Evolutionary conservation across 176 grass and related monocot species (phyloP), one percentile per base, ranked within the genome.

Genomic region (Paspalum notatum): DNA sequence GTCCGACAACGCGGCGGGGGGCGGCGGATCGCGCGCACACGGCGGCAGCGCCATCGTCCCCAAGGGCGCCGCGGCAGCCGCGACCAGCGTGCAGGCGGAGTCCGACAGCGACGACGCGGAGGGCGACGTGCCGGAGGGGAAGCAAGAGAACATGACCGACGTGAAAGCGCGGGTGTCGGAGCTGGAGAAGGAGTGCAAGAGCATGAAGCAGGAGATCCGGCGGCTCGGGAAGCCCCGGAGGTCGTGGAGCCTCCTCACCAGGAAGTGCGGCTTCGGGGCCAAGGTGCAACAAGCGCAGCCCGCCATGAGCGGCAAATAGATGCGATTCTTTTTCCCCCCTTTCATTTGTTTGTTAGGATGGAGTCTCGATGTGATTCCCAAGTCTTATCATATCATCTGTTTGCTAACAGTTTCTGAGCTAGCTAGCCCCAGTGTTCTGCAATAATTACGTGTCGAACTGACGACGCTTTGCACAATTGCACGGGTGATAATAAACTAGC

Each of bases 151-250:
- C 69, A 86, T 87, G 22, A 84, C 50, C 55, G 85, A 91, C 59
- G 82, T 93, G 77, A 84, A 71, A 69, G 76, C 13, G 63, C 62
- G 84, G 32, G 88, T 84, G 39, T 91, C 82, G 44, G 91, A 97
- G 83, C 80, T 93, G 58, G 88, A 97, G 83, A 89, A 88, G 79
- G 90, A 92, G 54, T 97, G 89, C 79, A 58, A 72, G 65, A 83
- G 51, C 82, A 86, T 93, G 88, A 93, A 91, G 86, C 83, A 93
- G 55, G 85, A 92, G 78, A 93, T 85, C 57, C 78, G 87, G 17
- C 84, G 68, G 83, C 77, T 97, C 40, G 86, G 89, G 44, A 97
- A 80, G 73, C 77, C 93, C 37, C 84, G 83, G 88, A 84, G 74
- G 60, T 71, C 87, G 39, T 93, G 91, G 91, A 80, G 80, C 62